Conservation (phyloP, 202 grass and related monocot genomes). For the Schoenoplectus tabernaemontani region DNA sequence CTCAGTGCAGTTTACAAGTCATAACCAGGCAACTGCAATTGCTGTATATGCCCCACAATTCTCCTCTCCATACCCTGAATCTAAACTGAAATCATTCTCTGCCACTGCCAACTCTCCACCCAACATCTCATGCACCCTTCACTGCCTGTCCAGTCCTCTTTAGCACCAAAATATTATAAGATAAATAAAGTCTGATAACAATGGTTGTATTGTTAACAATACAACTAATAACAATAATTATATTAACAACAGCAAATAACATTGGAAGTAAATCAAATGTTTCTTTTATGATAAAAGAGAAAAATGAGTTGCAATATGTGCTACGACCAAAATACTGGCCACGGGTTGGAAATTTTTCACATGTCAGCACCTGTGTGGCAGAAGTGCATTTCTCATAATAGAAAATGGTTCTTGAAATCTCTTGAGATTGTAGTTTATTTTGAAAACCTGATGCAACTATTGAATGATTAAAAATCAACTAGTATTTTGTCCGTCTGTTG, state of each 20-base stretch:
- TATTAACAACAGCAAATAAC: not conserved
- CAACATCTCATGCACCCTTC: constrained; percentile 3
- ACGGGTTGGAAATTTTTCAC: not conserved
- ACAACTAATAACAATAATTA: not conserved
- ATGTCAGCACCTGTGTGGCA: not conserved
- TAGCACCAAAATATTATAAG: not conserved
- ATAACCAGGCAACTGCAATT: constrained; percentile 5
- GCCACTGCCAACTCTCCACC: constrained; percentile 21
- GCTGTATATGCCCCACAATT: not conserved
- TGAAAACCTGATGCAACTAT: not conserved
- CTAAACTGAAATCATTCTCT: constrained; percentile 3
- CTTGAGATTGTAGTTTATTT: not conserved
- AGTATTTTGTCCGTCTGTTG: not conserved
- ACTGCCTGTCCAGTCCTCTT: constrained; percentile 22
- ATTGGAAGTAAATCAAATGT: not conserved
- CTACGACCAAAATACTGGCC: not conserved
- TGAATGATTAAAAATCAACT: not conserved
- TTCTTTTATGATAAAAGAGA: not conserved
- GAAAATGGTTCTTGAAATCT: not conserved
- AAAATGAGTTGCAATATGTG: not conserved
- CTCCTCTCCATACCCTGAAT: constrained; percentile 7
- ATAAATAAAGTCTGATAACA: not conserved
- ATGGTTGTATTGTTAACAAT: too few species aligned
- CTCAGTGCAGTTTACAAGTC: constrained; percentile 3
- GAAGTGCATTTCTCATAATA: not conserved